Evolutionary conservation across 805 yeast genomes (phyloP).

Genomic region (Candida nanaspora): DNA sequence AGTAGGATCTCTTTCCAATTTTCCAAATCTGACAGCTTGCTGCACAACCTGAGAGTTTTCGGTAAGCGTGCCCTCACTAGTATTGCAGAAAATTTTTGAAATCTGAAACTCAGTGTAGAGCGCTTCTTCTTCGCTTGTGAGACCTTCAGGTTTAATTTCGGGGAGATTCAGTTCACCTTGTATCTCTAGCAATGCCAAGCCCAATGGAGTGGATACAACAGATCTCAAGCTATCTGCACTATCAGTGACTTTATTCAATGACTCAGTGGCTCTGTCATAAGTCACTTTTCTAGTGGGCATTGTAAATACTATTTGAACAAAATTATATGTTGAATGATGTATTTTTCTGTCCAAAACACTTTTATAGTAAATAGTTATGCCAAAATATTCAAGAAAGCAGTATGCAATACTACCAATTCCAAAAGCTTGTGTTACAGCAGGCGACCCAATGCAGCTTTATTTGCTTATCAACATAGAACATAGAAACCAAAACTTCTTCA

Average conservation of each 20-base stretch:
- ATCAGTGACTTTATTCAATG: slow-evolving; percentile 4
- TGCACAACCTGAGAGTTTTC: background rate
- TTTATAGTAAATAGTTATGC: background rate
- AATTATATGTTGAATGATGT: background rate
- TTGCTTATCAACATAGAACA: too few species aligned
- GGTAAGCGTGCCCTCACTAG: background rate
- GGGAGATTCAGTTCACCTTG: slow-evolving; percentile 67
- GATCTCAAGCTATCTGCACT: slow-evolving; percentile 8
- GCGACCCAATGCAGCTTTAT: too few species aligned
- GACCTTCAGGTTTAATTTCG: slow-evolving; percentile 21
- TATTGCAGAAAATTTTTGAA: slow-evolving; percentile 4
- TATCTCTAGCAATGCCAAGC: slow-evolving; percentile 57
- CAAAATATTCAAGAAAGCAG: too few species aligned
- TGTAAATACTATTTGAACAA: background rate
- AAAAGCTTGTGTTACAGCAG: too few species aligned
- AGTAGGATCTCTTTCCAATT: slow-evolving; percentile 34
- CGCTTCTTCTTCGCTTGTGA: slow-evolving; percentile 26
- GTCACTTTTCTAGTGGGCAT: slow-evolving; percentile 19
- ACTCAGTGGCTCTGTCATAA: slow-evolving; percentile 9
- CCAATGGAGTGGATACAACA: slow-evolving; percentile 44
- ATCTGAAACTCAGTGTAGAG: slow-evolving; percentile 27
- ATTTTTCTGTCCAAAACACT: background rate
- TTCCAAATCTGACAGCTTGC: slow-evolving; percentile 46
- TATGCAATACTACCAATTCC: too few species aligned
- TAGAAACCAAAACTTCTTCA: too few species aligned